A percentile compares a stretch with the other conserved stretches of the same genome.
Evolutionary conservation across 371 early-diverging fungal species (phyloP).

Genomic region (Funneliformis caledonium): DNA sequence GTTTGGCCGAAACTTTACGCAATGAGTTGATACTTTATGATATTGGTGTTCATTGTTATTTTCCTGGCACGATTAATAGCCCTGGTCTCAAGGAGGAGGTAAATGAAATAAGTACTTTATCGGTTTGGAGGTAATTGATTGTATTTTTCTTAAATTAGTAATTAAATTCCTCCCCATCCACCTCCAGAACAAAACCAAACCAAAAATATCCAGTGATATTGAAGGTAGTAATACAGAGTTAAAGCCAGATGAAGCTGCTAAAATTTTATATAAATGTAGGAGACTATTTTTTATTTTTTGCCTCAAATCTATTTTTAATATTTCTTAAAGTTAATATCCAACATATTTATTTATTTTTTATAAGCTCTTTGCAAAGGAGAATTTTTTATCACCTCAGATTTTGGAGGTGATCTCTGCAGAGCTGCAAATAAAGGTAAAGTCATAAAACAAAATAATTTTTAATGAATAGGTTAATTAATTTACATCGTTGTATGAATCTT

Average conservation of each 20-base stretch:
- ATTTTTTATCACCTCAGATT: slow-evolving; percentile 29
- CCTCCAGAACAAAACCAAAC: slow-evolving; percentile 81
- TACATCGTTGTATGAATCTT: not conserved
- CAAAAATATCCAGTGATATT: slow-evolving; percentile 76
- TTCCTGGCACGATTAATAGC: slow-evolving; percentile 80
- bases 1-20: slow-evolving; percentile 74
- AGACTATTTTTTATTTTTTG: not conserved
- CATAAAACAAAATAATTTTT: not conserved
- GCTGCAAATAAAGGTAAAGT: slow-evolving; percentile 14
- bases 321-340: not conserved
- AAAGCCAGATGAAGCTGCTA: slow-evolving; percentile 65
- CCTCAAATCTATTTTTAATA: not conserved
- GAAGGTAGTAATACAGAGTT: slow-evolving; percentile 72
- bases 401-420: slow-evolving; percentile 15
- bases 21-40: slow-evolving; percentile 73
- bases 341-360: not conserved
- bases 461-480: not conserved
- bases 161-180: not conserved
- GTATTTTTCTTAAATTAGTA: not conserved
- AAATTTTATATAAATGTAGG: slow-evolving; percentile 57
- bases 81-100: slow-evolving; percentile 80
- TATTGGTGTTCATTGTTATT: slow-evolving; percentile 80
- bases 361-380: slow-evolving; percentile 22
- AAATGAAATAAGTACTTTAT: not conserved
- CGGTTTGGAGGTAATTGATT: not conserved